phyloP scores from a whole-genome alignment of 2,329 filamentous ascomycete species.

The Sclerotinia borealis region DNA sequence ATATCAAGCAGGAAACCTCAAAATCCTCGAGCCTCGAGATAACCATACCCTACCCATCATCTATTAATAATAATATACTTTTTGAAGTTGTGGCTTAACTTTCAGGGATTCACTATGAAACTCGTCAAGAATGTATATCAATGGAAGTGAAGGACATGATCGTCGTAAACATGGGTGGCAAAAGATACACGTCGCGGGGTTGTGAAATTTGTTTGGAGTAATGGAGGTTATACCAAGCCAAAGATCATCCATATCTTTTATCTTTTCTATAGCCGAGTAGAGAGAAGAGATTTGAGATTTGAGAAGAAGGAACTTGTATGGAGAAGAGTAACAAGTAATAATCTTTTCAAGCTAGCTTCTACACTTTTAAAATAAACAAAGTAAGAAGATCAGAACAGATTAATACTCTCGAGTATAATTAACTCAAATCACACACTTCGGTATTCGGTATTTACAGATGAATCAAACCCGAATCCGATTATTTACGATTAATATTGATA shows the following conservation, averaged over 20 bases:
- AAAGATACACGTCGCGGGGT: neutral
- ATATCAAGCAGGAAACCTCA: neutral
- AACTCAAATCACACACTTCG: neutral
- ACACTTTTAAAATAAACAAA: too few relatives aligned
- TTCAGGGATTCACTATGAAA: conserved; percentile 1
- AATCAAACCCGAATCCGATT: neutral
- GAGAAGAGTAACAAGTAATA: too few relatives aligned
- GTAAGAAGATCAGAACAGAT: too few relatives aligned
- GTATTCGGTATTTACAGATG: neutral
- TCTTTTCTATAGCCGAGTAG: too few relatives aligned
- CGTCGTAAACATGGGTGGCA: neutral
- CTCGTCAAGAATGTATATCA: neutral
- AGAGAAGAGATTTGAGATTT: neutral
- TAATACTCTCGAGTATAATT: too few relatives aligned
- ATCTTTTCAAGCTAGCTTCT: too few relatives aligned
- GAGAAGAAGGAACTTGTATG: too few relatives aligned
- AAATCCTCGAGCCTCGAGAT: neutral
- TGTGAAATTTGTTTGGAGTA: neutral
- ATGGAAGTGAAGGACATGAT: neutral
- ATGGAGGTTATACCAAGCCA: neutral
- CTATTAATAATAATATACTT: neutral
- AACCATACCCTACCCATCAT: neutral
- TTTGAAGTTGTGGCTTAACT: neutral
- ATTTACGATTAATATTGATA: neutral
- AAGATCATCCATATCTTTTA: neutral